Base-by-base conservation (phyloP, 345 rosid species). In the Gynandropsis gynandra region DNA sequence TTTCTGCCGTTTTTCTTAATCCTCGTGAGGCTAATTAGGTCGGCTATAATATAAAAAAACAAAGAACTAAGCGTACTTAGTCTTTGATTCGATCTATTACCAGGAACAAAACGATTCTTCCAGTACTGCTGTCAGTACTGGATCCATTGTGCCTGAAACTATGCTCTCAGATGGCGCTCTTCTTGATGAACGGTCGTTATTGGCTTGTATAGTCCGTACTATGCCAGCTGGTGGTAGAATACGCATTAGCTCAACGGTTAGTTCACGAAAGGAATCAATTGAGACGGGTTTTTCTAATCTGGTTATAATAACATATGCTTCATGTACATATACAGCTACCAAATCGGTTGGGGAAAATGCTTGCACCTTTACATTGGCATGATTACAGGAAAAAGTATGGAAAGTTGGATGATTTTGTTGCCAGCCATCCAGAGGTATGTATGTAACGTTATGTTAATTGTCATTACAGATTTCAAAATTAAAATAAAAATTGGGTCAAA, bases 171-270 rank as follows among this genome's bases (percentile, higher is more conserved):
- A 76, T 51, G 42, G 45, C 61, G 56, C 70, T 64, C 55, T 86
- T 19, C 82, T 82, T 21, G 97, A 92, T 65, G 99, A 92, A 68
- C 74, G 88, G 72, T 76, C 94, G 11, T 70, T 92, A 12, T 64
- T 92, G 81, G 71, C 97, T 48, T 87, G 95, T 72, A 77, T 92
- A 20, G 88, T 85, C 58, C 98, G 98, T 46, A 87, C 99, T 1
- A 76, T 92, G 66, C 99, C 99, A 20, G 72, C 97, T 49, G 95
- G 95, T 59, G 99, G 97, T 40, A 81, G 76, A 75, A 92, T 88
- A 50, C 80, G 72, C 40, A 88, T 92, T 27, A 78, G 81, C 62
- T 76, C 97, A 64, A 92, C 98, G 74, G 98, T 79, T 59, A 51
- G 62, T 47, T 10, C 48, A 17, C 52, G 16, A 58, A 19, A 16